Evolutionary conservation across 306 rosid genomes (phyloP).

Genomic region (Castanea crenata): DNA sequence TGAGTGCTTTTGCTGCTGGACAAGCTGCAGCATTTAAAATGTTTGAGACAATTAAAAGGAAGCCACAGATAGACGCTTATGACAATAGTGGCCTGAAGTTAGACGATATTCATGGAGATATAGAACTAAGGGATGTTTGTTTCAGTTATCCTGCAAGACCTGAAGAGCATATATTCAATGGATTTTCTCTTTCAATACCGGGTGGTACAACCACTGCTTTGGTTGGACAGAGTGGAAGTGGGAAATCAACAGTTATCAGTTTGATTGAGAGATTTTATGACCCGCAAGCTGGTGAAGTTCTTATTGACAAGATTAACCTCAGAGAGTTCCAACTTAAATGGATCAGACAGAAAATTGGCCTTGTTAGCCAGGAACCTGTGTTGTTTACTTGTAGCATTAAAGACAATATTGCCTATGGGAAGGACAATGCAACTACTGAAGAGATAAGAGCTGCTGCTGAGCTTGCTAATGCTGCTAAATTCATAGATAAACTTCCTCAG

Average conservation of each 20-base stretch:
- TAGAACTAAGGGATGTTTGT: slow-evolving; percentile 57
- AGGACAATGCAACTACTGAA: slow-evolving; percentile 58
- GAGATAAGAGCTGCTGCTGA: slow-evolving; percentile 68
- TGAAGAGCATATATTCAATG: slow-evolving; percentile 47
- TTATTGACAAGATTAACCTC: slow-evolving; percentile 68
- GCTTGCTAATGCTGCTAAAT: slow-evolving; percentile 73
- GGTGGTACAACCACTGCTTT: slow-evolving; percentile 71
- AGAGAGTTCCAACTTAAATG: slow-evolving; percentile 70
- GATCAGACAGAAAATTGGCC: slow-evolving; percentile 74
- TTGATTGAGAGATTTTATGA: slow-evolving; percentile 86
- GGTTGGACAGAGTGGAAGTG: slow-evolving; percentile 92
- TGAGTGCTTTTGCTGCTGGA: slow-evolving; percentile 81
- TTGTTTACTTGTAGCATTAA: slow-evolving; percentile 65
- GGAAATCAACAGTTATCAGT: slow-evolving; percentile 74
- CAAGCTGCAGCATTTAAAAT: slow-evolving; percentile 87
- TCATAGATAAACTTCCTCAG: slow-evolving; percentile 72
- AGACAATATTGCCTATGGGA: slow-evolving; percentile 81
- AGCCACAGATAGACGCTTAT: slow-evolving; percentile 66
- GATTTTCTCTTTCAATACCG: slow-evolving; percentile 60
- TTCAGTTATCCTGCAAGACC: slow-evolving; percentile 82
- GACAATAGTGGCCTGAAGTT: slow-evolving; percentile 45
- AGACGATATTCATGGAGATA: slow-evolving; percentile 60
- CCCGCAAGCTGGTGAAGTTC: slow-evolving; percentile 69
- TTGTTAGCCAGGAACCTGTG: slow-evolving; percentile 83
- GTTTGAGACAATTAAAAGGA: slow-evolving; percentile 74